Evolutionary conservation across 2,329 filamentous ascomycete genomes (phyloP).

Genomic region (Cladosporium cucumerinum): DNA sequence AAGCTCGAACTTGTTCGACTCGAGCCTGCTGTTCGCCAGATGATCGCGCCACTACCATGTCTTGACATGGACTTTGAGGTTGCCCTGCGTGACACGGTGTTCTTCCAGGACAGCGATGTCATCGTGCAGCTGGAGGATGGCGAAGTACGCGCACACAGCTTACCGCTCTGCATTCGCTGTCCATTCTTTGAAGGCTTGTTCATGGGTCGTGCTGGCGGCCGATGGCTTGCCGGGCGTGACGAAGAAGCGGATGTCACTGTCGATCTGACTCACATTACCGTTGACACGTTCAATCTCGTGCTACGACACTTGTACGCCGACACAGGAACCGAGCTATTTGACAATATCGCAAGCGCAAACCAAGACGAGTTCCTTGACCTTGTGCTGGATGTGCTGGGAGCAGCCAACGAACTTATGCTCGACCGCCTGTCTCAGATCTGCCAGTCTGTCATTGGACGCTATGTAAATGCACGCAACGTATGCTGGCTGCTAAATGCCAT

Average conservation of each 20-base stretch:
- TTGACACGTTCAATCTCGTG: slow-evolving; percentile 72
- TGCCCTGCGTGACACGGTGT: slow-evolving; percentile 65
- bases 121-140: slow-evolving; percentile 74
- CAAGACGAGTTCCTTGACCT: slow-evolving; percentile 84
- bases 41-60: slow-evolving; percentile 61
- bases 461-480: slow-evolving; percentile 82
- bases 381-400: slow-evolving; percentile 84
- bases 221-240: slow-evolving; percentile 61
- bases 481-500: slow-evolving; percentile 81
- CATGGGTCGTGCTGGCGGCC: slow-evolving; percentile 77
- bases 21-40: slow-evolving; percentile 73
- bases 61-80: slow-evolving; percentile 67
- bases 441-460: slow-evolving; percentile 76
- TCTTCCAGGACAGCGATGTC: slow-evolving; percentile 77
- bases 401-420: slow-evolving; percentile 93
- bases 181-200: slow-evolving; percentile 92
- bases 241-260: slow-evolving; percentile 61
- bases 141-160: slow-evolving; percentile 68
- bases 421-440: slow-evolving; percentile 87
- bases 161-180: slow-evolving; percentile 75
- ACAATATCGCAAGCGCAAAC: slow-evolving; percentile 66
- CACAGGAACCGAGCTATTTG: slow-evolving; percentile 74
- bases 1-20: slow-evolving; percentile 67
- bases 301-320: slow-evolving; percentile 82
- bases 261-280: slow-evolving; percentile 77